Percentiles rank a stretch among this genome's conserved stretches.
Evolutionary conservation across 352 stramenopile genomes (phyloP).

Genomic region (Globisporangium apiculatum): DNA sequence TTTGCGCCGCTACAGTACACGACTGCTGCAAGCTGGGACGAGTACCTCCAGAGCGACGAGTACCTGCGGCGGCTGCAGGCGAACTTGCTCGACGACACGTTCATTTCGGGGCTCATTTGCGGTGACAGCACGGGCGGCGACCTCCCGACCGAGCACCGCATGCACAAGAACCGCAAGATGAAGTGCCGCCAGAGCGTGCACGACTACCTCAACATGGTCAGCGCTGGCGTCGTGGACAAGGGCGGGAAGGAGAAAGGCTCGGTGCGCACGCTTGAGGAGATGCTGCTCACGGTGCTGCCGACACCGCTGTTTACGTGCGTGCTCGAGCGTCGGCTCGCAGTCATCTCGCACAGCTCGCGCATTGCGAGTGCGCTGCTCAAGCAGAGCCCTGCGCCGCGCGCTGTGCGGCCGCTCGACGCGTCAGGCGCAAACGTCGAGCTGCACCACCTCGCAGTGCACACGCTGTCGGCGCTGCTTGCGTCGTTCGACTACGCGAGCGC

Average conservation of each 20-base stretch:
- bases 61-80: conserved; percentile 65
- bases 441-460: conserved; percentile 81
- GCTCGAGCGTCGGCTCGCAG: conserved; percentile 66
- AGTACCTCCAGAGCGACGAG: conserved; percentile 75
- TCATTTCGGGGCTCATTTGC: conserved; percentile 75
- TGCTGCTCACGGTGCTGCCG: conserved; percentile 66
- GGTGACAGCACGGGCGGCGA: conserved; percentile 63
- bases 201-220: conserved; percentile 81
- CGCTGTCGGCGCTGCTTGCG: conserved; percentile 53
- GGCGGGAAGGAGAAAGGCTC: conserved; percentile 69
- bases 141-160: conserved; percentile 76
- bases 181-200: conserved; percentile 79
- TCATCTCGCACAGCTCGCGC: conserved; percentile 73
- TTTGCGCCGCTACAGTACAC: conserved; percentile 75
- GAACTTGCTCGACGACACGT: conserved; percentile 71
- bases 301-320: conserved; percentile 76
- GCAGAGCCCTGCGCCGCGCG: conserved; percentile 33
- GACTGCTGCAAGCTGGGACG: conserved; percentile 59
- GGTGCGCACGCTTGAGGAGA: conserved; percentile 70
- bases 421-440: conserved; percentile 48
- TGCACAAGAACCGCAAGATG: conserved; percentile 78
- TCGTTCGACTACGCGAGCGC: conserved; percentile 63
- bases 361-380: conserved; percentile 58
- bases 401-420: conserved; percentile 25
- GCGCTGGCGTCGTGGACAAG: conserved; percentile 65